Percentiles rank a stretch among this genome's conserved stretches.
phyloP scores from a whole-genome alignment of 352 stramenopile genomes.

The Blastocystis sp. region DNA sequence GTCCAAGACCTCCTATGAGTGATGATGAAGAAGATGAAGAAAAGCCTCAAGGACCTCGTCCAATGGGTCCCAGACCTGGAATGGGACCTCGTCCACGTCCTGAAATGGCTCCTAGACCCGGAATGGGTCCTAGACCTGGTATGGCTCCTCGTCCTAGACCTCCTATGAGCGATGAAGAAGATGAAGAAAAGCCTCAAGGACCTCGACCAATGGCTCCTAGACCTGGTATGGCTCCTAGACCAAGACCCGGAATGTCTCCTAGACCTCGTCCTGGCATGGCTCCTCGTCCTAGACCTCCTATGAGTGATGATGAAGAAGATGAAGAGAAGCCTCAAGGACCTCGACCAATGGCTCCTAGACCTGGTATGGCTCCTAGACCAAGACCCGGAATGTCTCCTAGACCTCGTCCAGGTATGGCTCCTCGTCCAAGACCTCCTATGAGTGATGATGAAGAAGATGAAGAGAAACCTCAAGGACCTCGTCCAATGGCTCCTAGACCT shows the following conservation, averaged over 20 bases:
- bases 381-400: conserved; percentile 20
- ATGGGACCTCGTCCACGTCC: conserved; percentile 11
- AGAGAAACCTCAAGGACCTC: background rate
- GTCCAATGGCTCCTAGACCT: background rate
- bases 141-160: conserved; percentile 20
- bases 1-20: conserved; percentile 26
- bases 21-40: conserved; percentile 20
- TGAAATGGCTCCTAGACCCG: background rate
- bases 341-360: conserved; percentile 21
- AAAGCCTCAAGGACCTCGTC: background rate
- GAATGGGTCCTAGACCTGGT: background rate
- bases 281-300: conserved; percentile 14
- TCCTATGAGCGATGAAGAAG: conserved; percentile 13
- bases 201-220: conserved; percentile 1
- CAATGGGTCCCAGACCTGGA: conserved; percentile 31
- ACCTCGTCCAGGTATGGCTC: background rate
- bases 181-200: background rate
- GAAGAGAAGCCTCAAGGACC: background rate
- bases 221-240: conserved; percentile 19
- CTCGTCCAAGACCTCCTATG: conserved; percentile 10
- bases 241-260: conserved; percentile 40
- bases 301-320: background rate
- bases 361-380: conserved; percentile 23
- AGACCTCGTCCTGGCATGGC: conserved; percentile 17
- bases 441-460: conserved; percentile 31